Evolutionary conservation across 176 grass and related monocot species (phyloP).

Genomic region (Avena atlantica): DNA sequence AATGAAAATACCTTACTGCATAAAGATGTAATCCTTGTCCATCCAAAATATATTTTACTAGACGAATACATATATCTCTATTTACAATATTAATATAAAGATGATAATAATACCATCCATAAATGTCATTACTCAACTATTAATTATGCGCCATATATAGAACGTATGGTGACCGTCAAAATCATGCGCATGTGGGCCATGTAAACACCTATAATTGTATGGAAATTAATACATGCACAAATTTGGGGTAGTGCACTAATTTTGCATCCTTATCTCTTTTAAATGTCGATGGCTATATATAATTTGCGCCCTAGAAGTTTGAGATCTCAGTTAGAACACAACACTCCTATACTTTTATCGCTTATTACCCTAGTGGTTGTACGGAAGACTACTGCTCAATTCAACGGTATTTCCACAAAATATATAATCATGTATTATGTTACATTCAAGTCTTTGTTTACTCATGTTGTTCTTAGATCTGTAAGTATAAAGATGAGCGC

Average conservation of each 20-base stretch:
- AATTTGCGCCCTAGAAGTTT: neutral
- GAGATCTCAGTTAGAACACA: neutral
- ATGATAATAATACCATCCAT: neutral
- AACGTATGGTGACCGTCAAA: neutral
- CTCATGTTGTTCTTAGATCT: neutral
- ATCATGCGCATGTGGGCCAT: neutral
- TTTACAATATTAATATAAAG: neutral
- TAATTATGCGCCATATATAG: neutral
- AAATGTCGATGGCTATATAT: neutral
- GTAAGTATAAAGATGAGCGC: neutral
- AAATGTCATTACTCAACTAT: neutral
- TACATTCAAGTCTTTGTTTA: neutral
- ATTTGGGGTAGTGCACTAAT: neutral
- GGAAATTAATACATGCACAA: neutral
- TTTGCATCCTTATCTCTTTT: neutral
- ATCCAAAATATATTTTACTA: neutral
- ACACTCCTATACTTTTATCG: neutral
- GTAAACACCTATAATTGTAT: neutral
- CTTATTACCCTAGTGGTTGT: neutral
- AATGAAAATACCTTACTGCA: neutral
- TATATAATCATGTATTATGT: neutral
- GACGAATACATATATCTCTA: neutral
- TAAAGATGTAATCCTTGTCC: neutral
- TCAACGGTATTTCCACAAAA: neutral
- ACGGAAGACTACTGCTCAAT: neutral